Evolutionary conservation across 225 moss, liverwort and hornwort genomes (phyloP).

Genomic region (Antitrichia curtipendula): DNA sequence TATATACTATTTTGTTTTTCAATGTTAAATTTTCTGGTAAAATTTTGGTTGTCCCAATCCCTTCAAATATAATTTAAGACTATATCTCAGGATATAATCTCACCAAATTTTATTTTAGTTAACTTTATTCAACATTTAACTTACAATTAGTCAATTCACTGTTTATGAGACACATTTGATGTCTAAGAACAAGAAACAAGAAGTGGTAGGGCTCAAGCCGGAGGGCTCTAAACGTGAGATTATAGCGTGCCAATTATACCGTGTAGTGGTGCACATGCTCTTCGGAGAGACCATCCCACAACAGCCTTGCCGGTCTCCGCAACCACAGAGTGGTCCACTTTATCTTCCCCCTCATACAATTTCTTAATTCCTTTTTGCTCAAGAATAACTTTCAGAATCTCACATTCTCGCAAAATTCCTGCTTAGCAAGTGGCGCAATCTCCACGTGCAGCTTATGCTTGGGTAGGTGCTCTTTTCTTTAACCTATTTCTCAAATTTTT

Average conservation of each 20-base stretch:
- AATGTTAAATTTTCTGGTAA: background rate
- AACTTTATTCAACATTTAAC: too few species aligned
- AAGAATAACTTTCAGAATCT: background rate
- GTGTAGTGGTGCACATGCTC: background rate
- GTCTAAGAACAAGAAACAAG: background rate
- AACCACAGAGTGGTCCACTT: background rate
- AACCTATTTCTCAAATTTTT: background rate
- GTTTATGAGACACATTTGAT: background rate
- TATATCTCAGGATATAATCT: too few species aligned
- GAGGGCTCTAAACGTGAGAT: too few species aligned
- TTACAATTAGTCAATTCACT: background rate
- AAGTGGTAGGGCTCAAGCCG: background rate
- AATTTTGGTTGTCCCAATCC: background rate
- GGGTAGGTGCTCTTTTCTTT: background rate
- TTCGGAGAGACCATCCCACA: too few species aligned
- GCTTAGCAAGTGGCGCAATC: background rate
- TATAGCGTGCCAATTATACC: background rate
- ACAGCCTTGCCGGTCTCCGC: background rate
- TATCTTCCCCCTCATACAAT: background rate
- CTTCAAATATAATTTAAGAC: accelerated
- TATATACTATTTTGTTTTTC: background rate
- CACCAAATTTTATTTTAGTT: background rate
- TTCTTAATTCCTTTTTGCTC: background rate
- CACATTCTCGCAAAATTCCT: background rate
- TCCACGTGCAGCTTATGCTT: background rate